Evolutionary conservation across 495 filamentous ascomycete genomes (phyloP).

Genomic region (Hyphodiscus hymeniophilus): DNA sequence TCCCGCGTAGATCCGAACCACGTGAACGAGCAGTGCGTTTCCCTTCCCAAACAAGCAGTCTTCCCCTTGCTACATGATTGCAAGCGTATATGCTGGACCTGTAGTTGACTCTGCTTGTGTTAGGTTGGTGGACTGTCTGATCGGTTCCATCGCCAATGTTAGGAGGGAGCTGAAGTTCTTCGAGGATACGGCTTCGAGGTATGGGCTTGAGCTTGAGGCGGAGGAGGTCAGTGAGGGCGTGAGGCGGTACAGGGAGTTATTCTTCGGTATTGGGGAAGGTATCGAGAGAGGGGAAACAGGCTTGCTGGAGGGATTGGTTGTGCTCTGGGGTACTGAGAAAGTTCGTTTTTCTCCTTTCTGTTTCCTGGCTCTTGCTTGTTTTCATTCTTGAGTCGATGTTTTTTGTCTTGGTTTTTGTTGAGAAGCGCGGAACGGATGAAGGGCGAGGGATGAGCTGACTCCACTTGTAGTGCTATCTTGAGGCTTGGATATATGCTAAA

Average conservation of each 20-base stretch:
- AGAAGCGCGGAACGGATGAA: too few species aligned
- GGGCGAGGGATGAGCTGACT: background rate
- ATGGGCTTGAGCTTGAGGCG: constrained; percentile 45
- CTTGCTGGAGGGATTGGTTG: constrained; percentile 55
- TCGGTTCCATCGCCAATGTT: constrained; percentile 57
- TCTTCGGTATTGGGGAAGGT: constrained; percentile 14
- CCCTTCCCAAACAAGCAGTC: too few species aligned
- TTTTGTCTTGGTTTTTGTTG: too few species aligned
- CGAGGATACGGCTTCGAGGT: constrained; percentile 52
- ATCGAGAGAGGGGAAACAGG: constrained; percentile 14
- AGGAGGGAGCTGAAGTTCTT: constrained; percentile 62
- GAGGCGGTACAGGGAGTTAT: constrained; percentile 24
- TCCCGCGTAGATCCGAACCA: constrained; percentile 25
- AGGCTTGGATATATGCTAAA: constrained; percentile 54
- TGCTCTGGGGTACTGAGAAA: constrained; percentile 68
- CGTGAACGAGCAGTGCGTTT: constrained; percentile 26
- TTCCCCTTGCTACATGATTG: too few species aligned
- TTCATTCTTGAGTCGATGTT: too few species aligned
- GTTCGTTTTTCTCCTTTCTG: background rate
- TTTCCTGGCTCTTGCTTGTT: too few species aligned
- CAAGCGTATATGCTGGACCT: too few species aligned
- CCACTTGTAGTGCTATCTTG: constrained; percentile 36
- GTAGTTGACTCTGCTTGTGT: too few species aligned
- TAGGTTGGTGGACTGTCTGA: constrained; percentile 48
- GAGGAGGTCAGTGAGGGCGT: constrained; percentile 23